Evolutionary conservation across 208 protist genomes (phyloP).

Genomic region (Lotmaria passim): DNA sequence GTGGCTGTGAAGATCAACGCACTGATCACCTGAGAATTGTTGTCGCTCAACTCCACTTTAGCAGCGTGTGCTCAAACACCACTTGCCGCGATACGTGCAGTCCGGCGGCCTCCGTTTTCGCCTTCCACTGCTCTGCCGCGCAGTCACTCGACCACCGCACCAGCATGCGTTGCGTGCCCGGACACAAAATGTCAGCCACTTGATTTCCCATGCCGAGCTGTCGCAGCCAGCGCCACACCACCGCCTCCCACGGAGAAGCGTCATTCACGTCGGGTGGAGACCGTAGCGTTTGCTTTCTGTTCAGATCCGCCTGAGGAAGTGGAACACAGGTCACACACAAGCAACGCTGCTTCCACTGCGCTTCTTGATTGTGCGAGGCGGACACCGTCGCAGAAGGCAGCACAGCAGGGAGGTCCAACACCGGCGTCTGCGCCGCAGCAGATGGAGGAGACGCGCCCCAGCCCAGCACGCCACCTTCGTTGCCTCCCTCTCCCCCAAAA

Average conservation of each 20-base stretch:
- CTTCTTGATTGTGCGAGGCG: constrained; percentile 7
- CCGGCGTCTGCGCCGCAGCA: not conserved
- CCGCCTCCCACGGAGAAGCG: not conserved
- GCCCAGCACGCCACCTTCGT: not conserved
- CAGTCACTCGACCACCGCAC: constrained; percentile 14
- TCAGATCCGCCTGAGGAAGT: not conserved
- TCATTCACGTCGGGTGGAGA: not conserved
- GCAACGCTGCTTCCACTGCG: constrained; percentile 18
- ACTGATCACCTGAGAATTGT: no score
- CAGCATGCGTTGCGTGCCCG: constrained; percentile 16
- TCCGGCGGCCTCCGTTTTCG: not conserved
- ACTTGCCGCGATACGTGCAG: not conserved
- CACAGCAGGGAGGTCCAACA: not conserved
- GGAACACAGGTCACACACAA: constrained; percentile 22
- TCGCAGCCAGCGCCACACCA: constrained; percentile 34
- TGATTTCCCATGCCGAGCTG: constrained; percentile 18
- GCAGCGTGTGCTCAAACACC: constrained; percentile 7
- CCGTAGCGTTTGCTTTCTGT: not conserved
- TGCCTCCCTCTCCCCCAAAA: not conserved
- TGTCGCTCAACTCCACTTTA: constrained; percentile 12
- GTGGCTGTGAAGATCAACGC: no score
- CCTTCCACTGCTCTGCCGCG: not conserved
- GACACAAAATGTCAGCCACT: constrained; percentile 20
- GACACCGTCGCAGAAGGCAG: constrained; percentile 16
- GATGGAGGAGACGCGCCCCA: no score